phyloP scores from a whole-genome alignment of 441 rosid genomes.

The Bruguiera hainesii region DNA sequence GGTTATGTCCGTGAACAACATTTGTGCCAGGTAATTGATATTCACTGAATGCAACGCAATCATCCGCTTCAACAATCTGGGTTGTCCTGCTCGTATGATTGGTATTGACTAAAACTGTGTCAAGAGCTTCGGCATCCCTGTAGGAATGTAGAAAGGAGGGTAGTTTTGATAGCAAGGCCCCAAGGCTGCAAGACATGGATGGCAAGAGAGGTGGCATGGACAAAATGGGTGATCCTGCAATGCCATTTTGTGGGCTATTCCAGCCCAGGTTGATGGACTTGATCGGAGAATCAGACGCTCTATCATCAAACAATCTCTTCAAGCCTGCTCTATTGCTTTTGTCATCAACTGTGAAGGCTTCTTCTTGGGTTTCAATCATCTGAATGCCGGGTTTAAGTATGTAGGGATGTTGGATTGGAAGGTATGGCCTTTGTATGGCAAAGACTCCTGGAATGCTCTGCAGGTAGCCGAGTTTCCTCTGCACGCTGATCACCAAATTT shows the following conservation, averaged over 20 bases:
- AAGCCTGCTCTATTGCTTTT: constrained; percentile 32
- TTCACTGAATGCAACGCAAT: constrained; percentile 9
- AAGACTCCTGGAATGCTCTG: constrained; percentile 67
- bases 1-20: constrained; percentile 32
- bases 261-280: constrained; percentile 57
- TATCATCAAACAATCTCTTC: constrained; percentile 41
- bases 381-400: constrained; percentile 31
- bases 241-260: constrained; percentile 48
- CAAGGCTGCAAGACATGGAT: constrained; percentile 40
- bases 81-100: not conserved
- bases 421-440: constrained; percentile 47
- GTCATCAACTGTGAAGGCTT: constrained; percentile 24
- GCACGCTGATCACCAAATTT: constrained; percentile 56
- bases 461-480: constrained; percentile 64
- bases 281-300: constrained; percentile 26
- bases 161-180: constrained; percentile 50
- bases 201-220: constrained; percentile 49
- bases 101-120: constrained; percentile 22
- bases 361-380: constrained; percentile 30
- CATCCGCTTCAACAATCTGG: too few relatives aligned
- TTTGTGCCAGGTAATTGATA: constrained; percentile 23
- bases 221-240: constrained; percentile 36
- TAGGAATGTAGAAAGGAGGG: constrained; percentile 39
- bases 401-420: constrained; percentile 46
- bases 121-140: constrained; percentile 26